Evolutionary conservation across 2,329 filamentous ascomycete genomes (phyloP).

Genomic region (Biscogniauxia marginata): DNA sequence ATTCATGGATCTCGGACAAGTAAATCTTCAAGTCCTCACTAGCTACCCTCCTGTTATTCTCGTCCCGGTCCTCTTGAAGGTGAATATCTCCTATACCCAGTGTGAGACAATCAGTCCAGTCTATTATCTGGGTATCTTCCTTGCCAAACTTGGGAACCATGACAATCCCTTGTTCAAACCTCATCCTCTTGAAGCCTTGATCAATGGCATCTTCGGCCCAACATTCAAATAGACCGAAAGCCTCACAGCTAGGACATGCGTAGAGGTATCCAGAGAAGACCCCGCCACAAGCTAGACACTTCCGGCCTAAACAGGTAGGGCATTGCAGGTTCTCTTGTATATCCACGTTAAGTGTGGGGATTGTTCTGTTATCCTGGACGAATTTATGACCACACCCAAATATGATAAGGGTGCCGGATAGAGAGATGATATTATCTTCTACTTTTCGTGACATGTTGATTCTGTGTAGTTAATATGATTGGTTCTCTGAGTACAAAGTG

Average conservation of each 20-base stretch:
- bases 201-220: not conserved
- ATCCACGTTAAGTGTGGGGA: not conserved
- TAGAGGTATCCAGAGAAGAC: not conserved
- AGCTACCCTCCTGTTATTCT: not conserved
- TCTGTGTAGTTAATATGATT: not conserved
- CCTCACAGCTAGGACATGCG: not conserved
- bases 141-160: not conserved
- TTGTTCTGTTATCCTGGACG: not conserved
- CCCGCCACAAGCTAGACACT: not conserved
- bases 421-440: not conserved
- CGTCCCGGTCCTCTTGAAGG: not conserved
- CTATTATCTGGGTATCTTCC: not conserved
- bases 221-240: not conserved
- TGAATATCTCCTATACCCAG: not conserved
- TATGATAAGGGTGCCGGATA: not conserved
- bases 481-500: not conserved
- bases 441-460: not conserved
- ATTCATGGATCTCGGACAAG: not conserved
- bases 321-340: not conserved
- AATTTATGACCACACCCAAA: not conserved
- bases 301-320: not conserved
- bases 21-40: not conserved
- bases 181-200: not conserved
- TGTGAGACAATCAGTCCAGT: not conserved
- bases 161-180: not conserved